Base-by-base conservation (phyloP, 129 eudicot species). In the Lactuca saligna region DNA sequence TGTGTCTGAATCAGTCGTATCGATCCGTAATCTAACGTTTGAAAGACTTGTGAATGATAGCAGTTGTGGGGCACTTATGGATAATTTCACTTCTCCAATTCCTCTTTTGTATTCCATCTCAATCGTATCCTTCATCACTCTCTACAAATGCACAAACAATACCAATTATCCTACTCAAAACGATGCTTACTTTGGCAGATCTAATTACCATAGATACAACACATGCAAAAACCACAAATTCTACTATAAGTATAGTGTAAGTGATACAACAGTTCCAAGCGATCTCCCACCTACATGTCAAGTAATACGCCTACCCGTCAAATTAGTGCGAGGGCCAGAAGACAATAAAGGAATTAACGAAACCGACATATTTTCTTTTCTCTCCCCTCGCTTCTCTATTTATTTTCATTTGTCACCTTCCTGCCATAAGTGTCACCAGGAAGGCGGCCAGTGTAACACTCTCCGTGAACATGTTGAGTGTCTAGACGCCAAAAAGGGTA, bases 121-220 rank as follows among this genome's bases (percentile, higher is more conserved):
- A 20, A 4, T 76, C 14, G 2, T 6, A 17, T 32, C 53, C 37
- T 25, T 2, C 34, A 44, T 82, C 69, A 70, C 71, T 54, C 4
- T 85, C 42, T 79, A 72, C 54, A 72, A 61, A 69, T 85, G 90
- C 57, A 11, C 34, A 54, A 38, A 63, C 29, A 2, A 41, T 73
- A 6, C 12, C 39, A 63, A 2, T 4, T 9, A 61, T 62, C 50
- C 56, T 49, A 3, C 17, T 7, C 34, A 10, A 33, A 14, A 1
- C 4, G 13, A 15, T 9, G 8, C 20, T n/a, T 74, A 42, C 46
- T 75, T 75, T 35, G 2, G 5, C 7, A 38, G 9, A 55, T 7
- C 8, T 0, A 34, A 16, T 10, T 74, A 56, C 37, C 15, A 4
- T 1, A 55, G 13, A 11, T 9, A 66, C 67, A 1, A 12, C 39